Evolutionary conservation across 257 asterid genomes (phyloP).

Genomic region (Fraxinus americana): DNA sequence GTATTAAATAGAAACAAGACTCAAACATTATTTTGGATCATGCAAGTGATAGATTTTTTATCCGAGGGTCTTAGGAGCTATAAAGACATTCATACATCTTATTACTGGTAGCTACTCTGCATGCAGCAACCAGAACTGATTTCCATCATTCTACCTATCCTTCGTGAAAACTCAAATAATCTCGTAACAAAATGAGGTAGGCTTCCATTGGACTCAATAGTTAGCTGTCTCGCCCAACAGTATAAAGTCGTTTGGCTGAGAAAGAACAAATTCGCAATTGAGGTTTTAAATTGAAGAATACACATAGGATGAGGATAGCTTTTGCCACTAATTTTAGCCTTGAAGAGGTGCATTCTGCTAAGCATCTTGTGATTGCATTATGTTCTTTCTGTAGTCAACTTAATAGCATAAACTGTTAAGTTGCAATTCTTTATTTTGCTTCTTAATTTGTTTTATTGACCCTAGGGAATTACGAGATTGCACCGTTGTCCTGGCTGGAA

Average conservation of each 20-base stretch:
- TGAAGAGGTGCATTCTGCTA: slow-evolving; percentile 18
- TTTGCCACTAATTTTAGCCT: not conserved
- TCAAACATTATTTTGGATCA: no score
- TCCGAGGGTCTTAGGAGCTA: no score
- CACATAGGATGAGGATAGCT: not conserved
- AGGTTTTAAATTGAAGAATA: not conserved
- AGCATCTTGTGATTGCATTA: not conserved
- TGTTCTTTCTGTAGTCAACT: not conserved
- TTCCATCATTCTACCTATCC: not conserved
- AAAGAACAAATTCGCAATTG: not conserved
- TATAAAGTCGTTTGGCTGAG: not conserved
- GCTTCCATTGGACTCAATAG: not conserved
- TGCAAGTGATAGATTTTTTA: no score
- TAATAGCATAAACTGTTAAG: not conserved
- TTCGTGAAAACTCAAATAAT: not conserved
- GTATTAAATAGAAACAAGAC: no score
- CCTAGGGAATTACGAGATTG: slow-evolving; percentile 80
- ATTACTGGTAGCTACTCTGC: not conserved
- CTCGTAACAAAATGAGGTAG: not conserved
- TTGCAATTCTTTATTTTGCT: slow-evolving; percentile 1
- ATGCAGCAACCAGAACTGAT: not conserved
- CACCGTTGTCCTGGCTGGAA: slow-evolving; percentile 72
- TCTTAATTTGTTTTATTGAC: slow-evolving; percentile 28
- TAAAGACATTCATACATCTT: no score
- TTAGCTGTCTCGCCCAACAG: not conserved